phyloP scores from a whole-genome alignment of 768 basidiomycete genomes.

The Lactifluus echinatus region DNA sequence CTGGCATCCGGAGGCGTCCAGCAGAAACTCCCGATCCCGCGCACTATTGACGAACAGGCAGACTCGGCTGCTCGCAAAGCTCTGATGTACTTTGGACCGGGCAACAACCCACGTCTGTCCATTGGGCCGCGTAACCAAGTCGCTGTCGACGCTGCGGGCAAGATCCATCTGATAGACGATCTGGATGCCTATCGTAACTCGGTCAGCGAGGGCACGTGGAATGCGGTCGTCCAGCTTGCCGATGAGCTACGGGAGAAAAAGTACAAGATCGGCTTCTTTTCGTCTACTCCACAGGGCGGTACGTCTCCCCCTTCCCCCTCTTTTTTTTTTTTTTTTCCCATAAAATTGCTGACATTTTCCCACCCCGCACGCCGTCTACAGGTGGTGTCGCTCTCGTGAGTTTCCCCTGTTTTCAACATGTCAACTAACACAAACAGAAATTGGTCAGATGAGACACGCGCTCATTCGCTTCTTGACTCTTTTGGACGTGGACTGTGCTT shows the following conservation, averaged over 20 bases:
- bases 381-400: constrained; percentile 90
- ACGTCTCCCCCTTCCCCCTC: constrained; percentile 23
- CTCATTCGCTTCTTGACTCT: constrained; percentile 77
- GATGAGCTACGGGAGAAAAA: constrained; percentile 81
- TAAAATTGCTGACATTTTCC: constrained; percentile 23
- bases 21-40: constrained; percentile 59
- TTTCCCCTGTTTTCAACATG: constrained; percentile 23
- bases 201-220: constrained; percentile 70
- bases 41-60: constrained; percentile 76
- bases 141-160: constrained; percentile 77
- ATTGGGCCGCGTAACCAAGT: constrained; percentile 84
- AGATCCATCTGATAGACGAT: constrained; percentile 80
- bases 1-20: constrained; percentile 38
- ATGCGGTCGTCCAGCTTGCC: constrained; percentile 70
- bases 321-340: constrained; percentile 4
- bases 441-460: constrained; percentile 79
- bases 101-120: constrained; percentile 73
- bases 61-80: constrained; percentile 82
- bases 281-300: constrained; percentile 93
- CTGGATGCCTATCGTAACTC: constrained; percentile 68
- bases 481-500: constrained; percentile 74
- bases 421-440: constrained; percentile 1
- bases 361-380: constrained; percentile 25
- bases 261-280: constrained; percentile 88
- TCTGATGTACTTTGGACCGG: constrained; percentile 74